Conservation (phyloP, 2,329 filamentous ascomycete species). For the Lomentospora prolificans region DNA sequence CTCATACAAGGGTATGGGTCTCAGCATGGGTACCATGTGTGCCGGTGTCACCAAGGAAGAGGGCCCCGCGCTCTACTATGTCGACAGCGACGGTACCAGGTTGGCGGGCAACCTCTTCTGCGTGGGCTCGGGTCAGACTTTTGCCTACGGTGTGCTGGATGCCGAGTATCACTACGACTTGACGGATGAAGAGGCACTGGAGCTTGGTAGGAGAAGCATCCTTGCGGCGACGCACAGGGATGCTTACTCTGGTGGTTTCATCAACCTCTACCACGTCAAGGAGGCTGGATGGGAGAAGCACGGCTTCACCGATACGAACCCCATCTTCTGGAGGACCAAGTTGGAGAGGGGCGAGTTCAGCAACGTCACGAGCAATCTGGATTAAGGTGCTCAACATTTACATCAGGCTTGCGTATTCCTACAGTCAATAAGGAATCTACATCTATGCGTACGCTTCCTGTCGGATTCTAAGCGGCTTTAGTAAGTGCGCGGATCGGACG, state of each 20-base stretch:
- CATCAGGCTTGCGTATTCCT: too few species aligned
- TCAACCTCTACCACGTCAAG: conserved; percentile 99
- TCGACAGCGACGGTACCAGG: conserved; percentile 92
- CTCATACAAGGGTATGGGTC: conserved; percentile 96
- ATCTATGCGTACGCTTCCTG: too few species aligned
- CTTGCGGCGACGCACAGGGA: conserved; percentile 93
- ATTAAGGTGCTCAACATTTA: conserved; percentile 27
- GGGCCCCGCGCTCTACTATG: conserved; percentile 96
- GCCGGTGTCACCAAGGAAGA: conserved; percentile 92
- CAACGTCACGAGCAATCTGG: conserved; percentile 75
- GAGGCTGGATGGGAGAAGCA: conserved; percentile 99
- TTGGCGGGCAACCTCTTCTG: conserved; percentile 94
- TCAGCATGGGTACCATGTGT: conserved; percentile 99
- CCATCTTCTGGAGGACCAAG: conserved; percentile 99
- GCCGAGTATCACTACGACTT: conserved; percentile 91
- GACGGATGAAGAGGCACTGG: conserved; percentile 76
- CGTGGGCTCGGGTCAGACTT: conserved; percentile 95
- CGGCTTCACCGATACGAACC: conserved; percentile 95
- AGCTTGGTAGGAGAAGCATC: conserved; percentile 85
- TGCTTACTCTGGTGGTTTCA: conserved; percentile 96
- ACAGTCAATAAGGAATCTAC: too few species aligned
- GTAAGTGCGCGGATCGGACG: neutral
- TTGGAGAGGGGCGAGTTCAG: conserved; percentile 97
- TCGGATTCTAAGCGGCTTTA: too few species aligned
- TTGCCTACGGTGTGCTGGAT: conserved; percentile 95